Conservation (phyloP, 169 alveolate species). For the Plasmodium gonderi region DNA sequence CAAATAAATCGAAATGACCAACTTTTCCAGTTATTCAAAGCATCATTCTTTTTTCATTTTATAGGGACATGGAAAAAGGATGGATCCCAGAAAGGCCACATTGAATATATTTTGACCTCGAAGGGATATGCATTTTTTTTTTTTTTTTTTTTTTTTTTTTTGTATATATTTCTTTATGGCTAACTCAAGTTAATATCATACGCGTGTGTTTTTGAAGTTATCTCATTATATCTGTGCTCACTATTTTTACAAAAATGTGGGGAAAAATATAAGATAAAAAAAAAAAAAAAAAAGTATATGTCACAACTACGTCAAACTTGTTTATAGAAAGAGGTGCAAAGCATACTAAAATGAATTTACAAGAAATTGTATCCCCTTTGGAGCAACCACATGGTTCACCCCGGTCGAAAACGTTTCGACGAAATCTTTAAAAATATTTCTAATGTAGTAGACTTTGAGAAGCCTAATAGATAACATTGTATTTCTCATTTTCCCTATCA, state of each 20-base stretch:
- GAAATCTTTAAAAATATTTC: background rate
- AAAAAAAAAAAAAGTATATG: background rate
- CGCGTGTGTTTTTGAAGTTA: background rate
- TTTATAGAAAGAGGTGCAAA: background rate
- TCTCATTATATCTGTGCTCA: too few relatives aligned
- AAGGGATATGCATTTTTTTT: background rate
- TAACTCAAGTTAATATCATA: background rate
- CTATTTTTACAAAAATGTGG: background rate
- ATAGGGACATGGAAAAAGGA: conserved; percentile 56
- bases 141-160: background rate
- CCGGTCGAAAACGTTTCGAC: too few relatives aligned
- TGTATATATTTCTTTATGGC: background rate
- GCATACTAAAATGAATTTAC: background rate
- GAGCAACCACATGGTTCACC: background rate
- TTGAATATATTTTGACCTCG: background rate
- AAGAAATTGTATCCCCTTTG: background rate
- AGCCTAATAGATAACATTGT: conserved; percentile 41
- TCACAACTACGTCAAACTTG: background rate
- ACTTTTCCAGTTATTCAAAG: background rate
- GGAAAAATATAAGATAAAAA: background rate
- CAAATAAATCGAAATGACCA: background rate
- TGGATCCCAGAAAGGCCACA: conserved; percentile 51
- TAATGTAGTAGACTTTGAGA: background rate
- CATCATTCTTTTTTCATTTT: background rate
- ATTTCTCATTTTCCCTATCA: conserved; percentile 39